Conservation (phyloP, 441 rosid species). For the Melastoma candidum region DNA sequence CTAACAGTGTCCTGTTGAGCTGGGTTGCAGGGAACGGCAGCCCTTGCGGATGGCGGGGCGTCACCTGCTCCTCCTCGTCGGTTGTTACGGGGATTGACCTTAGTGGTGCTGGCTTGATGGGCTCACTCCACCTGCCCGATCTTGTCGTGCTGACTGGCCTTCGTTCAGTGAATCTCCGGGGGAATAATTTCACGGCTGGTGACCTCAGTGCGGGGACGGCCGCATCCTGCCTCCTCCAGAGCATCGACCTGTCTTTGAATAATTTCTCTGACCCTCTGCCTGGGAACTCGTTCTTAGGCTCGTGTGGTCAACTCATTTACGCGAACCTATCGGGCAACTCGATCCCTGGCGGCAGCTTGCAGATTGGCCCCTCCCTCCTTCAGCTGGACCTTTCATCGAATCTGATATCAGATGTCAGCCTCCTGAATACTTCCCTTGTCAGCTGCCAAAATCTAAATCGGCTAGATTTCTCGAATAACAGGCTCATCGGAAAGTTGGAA, state of each 20-base stretch:
- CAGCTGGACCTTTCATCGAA: constrained; percentile 57
- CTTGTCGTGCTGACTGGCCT: no score
- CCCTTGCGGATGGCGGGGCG: no score
- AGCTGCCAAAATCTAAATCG: constrained; percentile 44
- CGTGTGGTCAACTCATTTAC: constrained; percentile 25
- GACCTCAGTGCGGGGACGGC: no score
- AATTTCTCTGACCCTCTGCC: neutral
- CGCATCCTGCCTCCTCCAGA: no score
- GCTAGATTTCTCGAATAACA: constrained; percentile 47
- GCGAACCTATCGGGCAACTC: constrained; percentile 47
- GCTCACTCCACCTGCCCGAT: no score
- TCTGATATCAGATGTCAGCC: constrained; percentile 31
- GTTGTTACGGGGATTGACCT: no score
- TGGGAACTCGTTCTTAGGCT: neutral
- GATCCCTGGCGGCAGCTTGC: constrained; percentile 37
- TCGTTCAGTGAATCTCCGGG: no score
- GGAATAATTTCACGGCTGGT: no score
- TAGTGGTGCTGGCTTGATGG: no score
- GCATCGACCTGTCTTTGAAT: constrained; percentile 2
- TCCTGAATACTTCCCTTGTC: constrained; percentile 27
- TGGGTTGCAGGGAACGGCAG: no score
- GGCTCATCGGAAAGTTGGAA: constrained; percentile 34
- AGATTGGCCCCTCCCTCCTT: constrained; percentile 35
- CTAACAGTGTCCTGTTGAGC: no score
- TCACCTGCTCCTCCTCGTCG: no score